These are phyloP conservation scores for Marasmius sp. DNA, from an alignment of 1,284 basidiomycete genomes.

Conservation along the genomic window DNA sequence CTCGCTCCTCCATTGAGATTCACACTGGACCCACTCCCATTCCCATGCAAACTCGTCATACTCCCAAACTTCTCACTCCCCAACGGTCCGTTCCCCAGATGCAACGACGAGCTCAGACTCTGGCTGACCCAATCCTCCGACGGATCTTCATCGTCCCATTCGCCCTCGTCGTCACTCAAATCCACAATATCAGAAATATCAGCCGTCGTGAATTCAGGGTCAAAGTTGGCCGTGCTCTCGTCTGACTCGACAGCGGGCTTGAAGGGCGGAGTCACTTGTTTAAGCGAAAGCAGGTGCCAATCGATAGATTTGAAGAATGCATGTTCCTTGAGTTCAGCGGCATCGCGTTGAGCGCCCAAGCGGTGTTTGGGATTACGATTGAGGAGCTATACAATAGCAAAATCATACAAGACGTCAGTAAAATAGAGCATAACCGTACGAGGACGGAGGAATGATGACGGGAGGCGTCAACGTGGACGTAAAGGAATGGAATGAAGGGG, in stretches of 20 bases:
- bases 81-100: constrained; percentile 73
- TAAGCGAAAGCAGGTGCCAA: constrained; percentile 83
- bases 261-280: constrained; percentile 96
- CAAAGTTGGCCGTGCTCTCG: constrained; percentile 97
- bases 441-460: background rate
- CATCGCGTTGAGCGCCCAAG: constrained; percentile 87
- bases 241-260: constrained; percentile 98
- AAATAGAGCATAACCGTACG: background rate
- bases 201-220: constrained; percentile 94
- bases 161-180: constrained; percentile 51
- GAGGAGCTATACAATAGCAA: constrained; percentile 64
- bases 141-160: constrained; percentile 79
- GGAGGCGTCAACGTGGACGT: constrained; percentile 8
- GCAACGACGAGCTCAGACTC: constrained; percentile 21
- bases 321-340: constrained; percentile 95
- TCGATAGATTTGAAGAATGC: constrained; percentile 93
- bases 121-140: constrained; percentile 61
- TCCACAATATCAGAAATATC: constrained; percentile 76
- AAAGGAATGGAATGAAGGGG: constrained; percentile 15
- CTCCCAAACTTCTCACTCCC: constrained; percentile 50
- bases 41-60: constrained; percentile 10
- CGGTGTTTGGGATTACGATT: constrained; percentile 98
- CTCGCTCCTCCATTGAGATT: constrained; percentile 16
- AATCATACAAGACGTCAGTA: background rate
- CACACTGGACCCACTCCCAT: constrained; percentile 52